Evolutionary conservation across 106 monocot genomes (phyloP), one percentile per base, ranked within the genome.

Genomic region (Phalaenopsis aphrodite): DNA sequence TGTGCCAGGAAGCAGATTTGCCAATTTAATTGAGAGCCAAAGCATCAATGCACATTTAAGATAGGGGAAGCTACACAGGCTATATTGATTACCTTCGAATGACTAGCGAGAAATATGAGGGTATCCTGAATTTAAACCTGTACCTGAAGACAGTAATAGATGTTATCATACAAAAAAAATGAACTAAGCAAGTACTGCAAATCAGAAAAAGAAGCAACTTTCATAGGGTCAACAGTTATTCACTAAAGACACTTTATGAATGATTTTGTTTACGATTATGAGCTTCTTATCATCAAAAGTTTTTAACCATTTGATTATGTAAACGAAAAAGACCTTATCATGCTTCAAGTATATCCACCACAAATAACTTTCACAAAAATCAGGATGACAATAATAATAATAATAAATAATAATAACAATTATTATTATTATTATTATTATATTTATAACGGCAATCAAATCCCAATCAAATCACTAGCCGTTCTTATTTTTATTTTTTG

Each of bases 71-170:
- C 71, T 38, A 39, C 39, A 36, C 38, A 38, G 39, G 30, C 2
- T 71, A 24, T 15, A 71, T 9, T 10, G 14, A 7, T 56, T 88
- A 98, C 98, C 98, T 98, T 82, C 98, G 81, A 83, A 98, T 93
- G 55, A 98, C 98, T 36, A 98, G 94, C 77, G 92, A 98, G 47
- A 98, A 98, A 82, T 98, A 98, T 48, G 98, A 98, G 72, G 98
- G 98, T 83, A 98, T 92, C 79, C 87, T 94, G 57, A 98, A 98
- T 80, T 94, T 98, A 78, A 98, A 98, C 84, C 88, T 89, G 89
- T 94, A 98, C 98, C 98, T 98, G 89, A 77, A 78, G 56, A 39
- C 56, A 14, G 42, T 14, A 55, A 64, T 37, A 21, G 71, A 52
- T 52, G 52, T 55, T 72, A 72, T 39, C 38, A 72, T 79, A 4